A percentile compares a stretch with the other conserved stretches of the same genome.
Conservation (phyloP, 1,139 yeast genomes). For the Suhomyces bolitotheri region DNA sequence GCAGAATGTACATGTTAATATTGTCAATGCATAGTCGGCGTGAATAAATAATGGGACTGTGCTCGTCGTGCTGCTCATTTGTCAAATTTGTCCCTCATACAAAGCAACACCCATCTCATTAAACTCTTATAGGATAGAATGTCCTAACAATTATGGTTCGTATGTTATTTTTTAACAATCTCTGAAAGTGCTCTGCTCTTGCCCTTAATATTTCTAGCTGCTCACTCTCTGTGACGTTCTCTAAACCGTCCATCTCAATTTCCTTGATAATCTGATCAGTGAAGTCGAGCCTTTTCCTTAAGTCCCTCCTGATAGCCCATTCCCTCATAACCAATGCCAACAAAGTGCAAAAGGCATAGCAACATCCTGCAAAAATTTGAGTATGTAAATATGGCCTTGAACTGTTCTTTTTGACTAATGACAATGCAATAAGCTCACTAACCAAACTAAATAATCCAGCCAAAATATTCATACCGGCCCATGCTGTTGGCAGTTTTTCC, state of each 20-base stretch:
- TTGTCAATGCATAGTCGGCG: too few species aligned
- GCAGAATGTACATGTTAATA: too few species aligned
- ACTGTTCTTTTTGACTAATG: constrained; percentile 31
- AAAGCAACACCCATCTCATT: too few species aligned
- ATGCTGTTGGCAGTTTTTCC: constrained; percentile 54
- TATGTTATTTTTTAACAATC: constrained; percentile 5
- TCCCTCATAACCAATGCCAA: constrained; percentile 35
- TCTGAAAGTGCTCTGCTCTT: constrained; percentile 13
- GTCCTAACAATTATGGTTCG: constrained; percentile 6
- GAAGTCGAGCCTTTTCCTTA: constrained; percentile 15
- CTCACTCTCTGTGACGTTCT: constrained; percentile 8
- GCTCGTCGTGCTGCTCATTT: too few species aligned
- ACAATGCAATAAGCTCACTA: constrained; percentile 50
- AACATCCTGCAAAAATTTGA: constrained; percentile 59
- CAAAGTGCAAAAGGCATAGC: constrained; percentile 36
- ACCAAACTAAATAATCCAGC: constrained; percentile 47
- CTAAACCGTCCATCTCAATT: background rate
- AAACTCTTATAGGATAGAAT: constrained; percentile 13
- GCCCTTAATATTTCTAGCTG: constrained; percentile 5
- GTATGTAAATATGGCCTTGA: constrained; percentile 54
- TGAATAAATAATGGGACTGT: too few species aligned
- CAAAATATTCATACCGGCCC: constrained; percentile 56
- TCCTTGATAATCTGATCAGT: constrained; percentile 5
- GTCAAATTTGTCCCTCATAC: too few species aligned
- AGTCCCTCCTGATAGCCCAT: constrained; percentile 24